Conservation (phyloP, 2,329 filamentous ascomycete genomes). For the Colletotrichum somersetense region DNA sequence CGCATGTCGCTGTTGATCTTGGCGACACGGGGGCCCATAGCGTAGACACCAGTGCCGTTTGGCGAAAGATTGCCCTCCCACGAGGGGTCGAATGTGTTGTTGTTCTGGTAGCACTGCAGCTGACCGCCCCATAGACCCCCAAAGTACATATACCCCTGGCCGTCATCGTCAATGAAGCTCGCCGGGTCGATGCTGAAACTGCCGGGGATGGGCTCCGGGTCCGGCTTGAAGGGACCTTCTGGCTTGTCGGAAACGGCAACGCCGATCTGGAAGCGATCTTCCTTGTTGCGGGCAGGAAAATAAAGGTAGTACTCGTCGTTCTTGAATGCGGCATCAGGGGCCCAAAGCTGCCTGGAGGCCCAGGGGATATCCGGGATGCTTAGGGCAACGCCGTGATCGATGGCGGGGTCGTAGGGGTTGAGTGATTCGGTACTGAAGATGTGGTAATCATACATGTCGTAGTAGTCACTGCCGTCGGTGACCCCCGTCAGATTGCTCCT, state of each 20-base stretch:
- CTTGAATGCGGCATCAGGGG: slow-evolving; percentile 79
- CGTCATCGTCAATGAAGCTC: slow-evolving; percentile 73
- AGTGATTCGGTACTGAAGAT: slow-evolving; percentile 72
- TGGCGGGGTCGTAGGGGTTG: slow-evolving; percentile 70
- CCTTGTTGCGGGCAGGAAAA: slow-evolving; percentile 80
- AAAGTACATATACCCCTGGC: slow-evolving; percentile 69
- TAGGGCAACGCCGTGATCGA: slow-evolving; percentile 80
- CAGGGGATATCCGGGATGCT: slow-evolving; percentile 76
- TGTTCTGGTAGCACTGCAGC: slow-evolving; percentile 78
- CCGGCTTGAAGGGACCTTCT: slow-evolving; percentile 77
- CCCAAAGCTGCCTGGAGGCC: slow-evolving; percentile 85
- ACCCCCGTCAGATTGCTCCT: slow-evolving; percentile 78
- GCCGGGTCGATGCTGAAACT: slow-evolving; percentile 84
- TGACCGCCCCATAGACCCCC: slow-evolving; percentile 86
- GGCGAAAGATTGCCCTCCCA: slow-evolving; percentile 72
- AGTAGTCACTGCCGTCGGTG: slow-evolving; percentile 89
- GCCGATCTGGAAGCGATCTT: slow-evolving; percentile 79
- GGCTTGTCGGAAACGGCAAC: slow-evolving; percentile 75
- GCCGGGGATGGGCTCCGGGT: slow-evolving; percentile 73
- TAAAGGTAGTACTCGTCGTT: slow-evolving; percentile 80
- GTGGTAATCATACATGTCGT: slow-evolving; percentile 88
- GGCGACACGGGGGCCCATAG: slow-evolving; percentile 75
- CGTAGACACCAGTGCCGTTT: slow-evolving; percentile 63
- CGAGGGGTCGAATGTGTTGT: slow-evolving; percentile 67
- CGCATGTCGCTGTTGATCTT: slow-evolving; percentile 75